Evolutionary conservation across 768 basidiomycete species (phyloP).

Genomic region (Suillus subluteus): DNA sequence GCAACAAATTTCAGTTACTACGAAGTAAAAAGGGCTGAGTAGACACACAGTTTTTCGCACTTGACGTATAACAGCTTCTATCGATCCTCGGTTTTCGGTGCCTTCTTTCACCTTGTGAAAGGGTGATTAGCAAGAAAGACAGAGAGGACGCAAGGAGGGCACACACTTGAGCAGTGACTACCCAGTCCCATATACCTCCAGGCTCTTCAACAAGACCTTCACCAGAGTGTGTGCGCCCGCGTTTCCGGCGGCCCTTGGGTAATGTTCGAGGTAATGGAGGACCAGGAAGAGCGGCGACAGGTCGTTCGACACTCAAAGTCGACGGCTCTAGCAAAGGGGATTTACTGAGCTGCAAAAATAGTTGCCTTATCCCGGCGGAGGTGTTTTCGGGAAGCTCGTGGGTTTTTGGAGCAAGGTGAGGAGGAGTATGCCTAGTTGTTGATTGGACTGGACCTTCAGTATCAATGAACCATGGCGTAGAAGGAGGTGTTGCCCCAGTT

Average conservation of each 20-base stretch:
- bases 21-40: not conserved
- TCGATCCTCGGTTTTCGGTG: conserved; percentile 76
- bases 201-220: conserved; percentile 58
- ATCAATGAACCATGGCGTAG: conserved; percentile 73
- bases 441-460: conserved; percentile 29
- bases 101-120: conserved; percentile 75
- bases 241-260: conserved; percentile 64
- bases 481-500: conserved; percentile 4
- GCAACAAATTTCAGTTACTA: conserved; percentile 6
- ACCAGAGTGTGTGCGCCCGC: conserved; percentile 70
- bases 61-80: conserved; percentile 72
- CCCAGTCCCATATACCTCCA: conserved; percentile 76
- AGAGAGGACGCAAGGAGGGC: not conserved
- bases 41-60: conserved; percentile 70
- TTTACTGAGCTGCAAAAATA: conserved; percentile 57
- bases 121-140: not conserved
- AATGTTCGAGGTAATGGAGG: conserved; percentile 59
- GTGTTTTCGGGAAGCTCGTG: conserved; percentile 50
- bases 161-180: conserved; percentile 70
- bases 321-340: conserved; percentile 74
- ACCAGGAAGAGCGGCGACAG: conserved; percentile 53
- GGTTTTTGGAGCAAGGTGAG: conserved; percentile 30
- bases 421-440: conserved; percentile 23
- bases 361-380: conserved; percentile 53
- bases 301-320: conserved; percentile 55